Percentiles rank a stretch among this genome's conserved stretches.
Evolutionary conservation across 2,329 filamentous ascomycete genomes (phyloP).

Genomic region (Aspergillus felis): DNA sequence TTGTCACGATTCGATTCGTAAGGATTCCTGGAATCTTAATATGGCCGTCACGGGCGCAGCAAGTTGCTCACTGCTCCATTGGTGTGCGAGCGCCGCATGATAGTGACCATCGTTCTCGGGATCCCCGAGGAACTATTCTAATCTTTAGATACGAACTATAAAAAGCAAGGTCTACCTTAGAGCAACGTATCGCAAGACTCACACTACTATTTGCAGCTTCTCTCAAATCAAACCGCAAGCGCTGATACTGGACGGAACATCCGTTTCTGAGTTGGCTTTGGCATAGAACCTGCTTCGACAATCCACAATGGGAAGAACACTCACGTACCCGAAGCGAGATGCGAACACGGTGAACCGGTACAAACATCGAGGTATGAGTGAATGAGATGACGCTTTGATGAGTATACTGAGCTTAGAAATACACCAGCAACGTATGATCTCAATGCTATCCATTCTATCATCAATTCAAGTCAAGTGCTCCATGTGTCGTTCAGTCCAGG

Average conservation of each 20-base stretch:
- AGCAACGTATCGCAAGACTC: not conserved
- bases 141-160: not conserved
- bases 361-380: constrained; percentile 55
- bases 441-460: constrained; percentile 67
- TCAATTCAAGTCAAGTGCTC: constrained; percentile 70
- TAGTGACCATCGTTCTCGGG: not conserved
- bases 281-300: not conserved
- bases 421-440: constrained; percentile 65
- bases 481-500: constrained; percentile 72
- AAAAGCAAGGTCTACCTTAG: not conserved
- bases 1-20: not conserved
- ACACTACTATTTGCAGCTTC: not conserved
- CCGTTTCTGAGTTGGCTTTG: not conserved
- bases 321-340: constrained; percentile 59
- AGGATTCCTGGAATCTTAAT: not conserved
- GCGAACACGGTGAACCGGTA: constrained; percentile 66
- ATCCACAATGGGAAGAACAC: constrained; percentile 37
- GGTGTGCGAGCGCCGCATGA: not conserved
- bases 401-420: constrained; percentile 8
- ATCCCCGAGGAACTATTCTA: not conserved
- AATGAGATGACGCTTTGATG: not conserved
- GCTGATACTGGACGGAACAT: not conserved
- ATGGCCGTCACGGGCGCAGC: not conserved
- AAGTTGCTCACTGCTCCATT: not conserved
- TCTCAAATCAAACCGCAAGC: not conserved